Evolutionary conservation across 2,329 filamentous ascomycete species (phyloP), one percentile per base, ranked within the genome.

Genomic region (Bipolaris victoriae): DNA sequence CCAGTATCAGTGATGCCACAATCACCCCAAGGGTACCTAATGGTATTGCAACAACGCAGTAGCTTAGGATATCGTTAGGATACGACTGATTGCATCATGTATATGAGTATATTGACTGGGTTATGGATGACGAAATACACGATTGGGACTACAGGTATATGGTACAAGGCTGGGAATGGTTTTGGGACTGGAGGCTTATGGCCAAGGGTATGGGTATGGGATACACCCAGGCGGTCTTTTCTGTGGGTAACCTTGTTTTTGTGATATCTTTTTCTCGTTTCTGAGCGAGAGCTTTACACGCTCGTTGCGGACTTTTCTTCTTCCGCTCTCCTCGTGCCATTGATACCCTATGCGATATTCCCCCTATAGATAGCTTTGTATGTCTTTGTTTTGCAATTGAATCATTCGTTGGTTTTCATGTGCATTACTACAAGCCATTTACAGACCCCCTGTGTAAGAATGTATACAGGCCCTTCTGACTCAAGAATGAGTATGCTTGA

Each of bases 281-380:
- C 31, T 16, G 33, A 49, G 45, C 24, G 49, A 37, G 36, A 39
- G 46, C 37, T 22, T 36, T 50, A 16, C 37, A 47, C 26, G 36
- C 37, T 37, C 31, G 31, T 45, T 31, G 22, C 15, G 31, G 26
- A 33, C 5, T 35, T 43, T 51, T 26, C 45, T 55, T 39, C 31
- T 44, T 24, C 26, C 26, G 22, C 46, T 22, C 46, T 44, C 45
- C 26, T 31, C 39, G 31, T 31, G 45, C 22, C 40, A 40, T 49
- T 52, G 53, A 55, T 55, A 55, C 53, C 53, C 53, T 36, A 24
- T 36, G 46, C 48, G 22, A 44, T 49, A 44, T 44, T 44, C 41
- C 41, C 40, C 41, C n/a, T 26, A 16, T 44, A 11, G n/a, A 44
- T 10, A 7, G 9, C 6, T 29, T 16, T 20, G 5, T 44, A 29